Evolutionary conservation across 2,329 filamentous ascomycete species (phyloP).

Genomic region (Fusarium sp.): DNA sequence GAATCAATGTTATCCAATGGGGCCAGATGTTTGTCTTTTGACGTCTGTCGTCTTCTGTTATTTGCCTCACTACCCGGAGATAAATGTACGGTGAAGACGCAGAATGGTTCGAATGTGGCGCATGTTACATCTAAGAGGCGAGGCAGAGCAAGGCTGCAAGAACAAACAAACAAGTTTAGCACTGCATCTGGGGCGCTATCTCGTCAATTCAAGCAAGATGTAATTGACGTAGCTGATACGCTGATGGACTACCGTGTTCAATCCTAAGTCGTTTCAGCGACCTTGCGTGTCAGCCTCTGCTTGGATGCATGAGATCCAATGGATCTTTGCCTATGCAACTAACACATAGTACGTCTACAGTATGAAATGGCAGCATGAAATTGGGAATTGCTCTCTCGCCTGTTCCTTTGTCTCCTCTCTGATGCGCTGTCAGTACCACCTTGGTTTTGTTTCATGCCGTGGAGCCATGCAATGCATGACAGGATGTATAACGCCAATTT

Average conservation of each 20-base stretch:
- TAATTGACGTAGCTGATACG: slow-evolving; percentile 31
- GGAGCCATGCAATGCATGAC: slow-evolving; percentile 47
- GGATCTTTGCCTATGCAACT: not conserved
- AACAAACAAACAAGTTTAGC: slow-evolving; percentile 6
- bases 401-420: slow-evolving; percentile 16
- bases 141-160: slow-evolving; percentile 12
- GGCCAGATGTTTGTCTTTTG: not conserved
- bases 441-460: slow-evolving; percentile 41
- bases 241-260: slow-evolving; percentile 1
- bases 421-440: slow-evolving; percentile 49
- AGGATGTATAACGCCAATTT: slow-evolving; percentile 41
- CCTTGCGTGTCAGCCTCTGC: slow-evolving; percentile 37
- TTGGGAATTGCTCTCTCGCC: slow-evolving; percentile 12
- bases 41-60: not conserved
- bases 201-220: slow-evolving; percentile 32
- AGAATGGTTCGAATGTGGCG: slow-evolving; percentile 15
- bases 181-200: slow-evolving; percentile 18
- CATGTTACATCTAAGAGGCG: not conserved
- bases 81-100: slow-evolving; percentile 25
- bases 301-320: slow-evolving; percentile 26
- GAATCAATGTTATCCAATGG: slow-evolving; percentile 3
- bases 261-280: slow-evolving; percentile 11
- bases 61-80: slow-evolving; percentile 1
- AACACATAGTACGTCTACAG: slow-evolving; percentile 6
- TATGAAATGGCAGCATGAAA: slow-evolving; percentile 9